Base-by-base conservation (phyloP, 2,329 filamentous ascomycete species). In the Verticillium longisporum region DNA sequence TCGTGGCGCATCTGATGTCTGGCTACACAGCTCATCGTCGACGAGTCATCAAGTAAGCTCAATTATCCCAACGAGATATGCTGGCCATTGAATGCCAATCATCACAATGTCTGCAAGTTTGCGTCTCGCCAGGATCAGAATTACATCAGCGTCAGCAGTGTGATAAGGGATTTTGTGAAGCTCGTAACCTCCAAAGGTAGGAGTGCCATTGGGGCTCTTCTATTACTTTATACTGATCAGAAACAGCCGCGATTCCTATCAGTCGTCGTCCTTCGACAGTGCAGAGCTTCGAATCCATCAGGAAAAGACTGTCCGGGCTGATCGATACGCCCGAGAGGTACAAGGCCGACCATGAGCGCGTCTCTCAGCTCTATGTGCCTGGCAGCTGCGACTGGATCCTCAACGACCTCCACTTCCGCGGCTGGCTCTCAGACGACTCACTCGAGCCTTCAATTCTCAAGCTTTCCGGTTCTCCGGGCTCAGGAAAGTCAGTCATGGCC, bases 81-180 rank as follows among this genome's bases (percentile, higher is more conserved):
- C 1, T 72, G 67, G 45, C 62, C 71, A 1, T 64, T 81, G 34
- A 63, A 71, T 60, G 77, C 77, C 6, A 73, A 80, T 60, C 78
- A 80, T 59, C 74, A 75, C 53, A 64, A 66, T 1, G 71, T 79
- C 9, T 78, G 75, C 69, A 80, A 80, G 60, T 80, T 71, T 58
- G 61, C 66, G 10, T 68, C 67, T 11, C 68, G 61, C 1, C 13
- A 67, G 0, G 77, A 80, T 60, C 61, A 74, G 0, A 74, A 74
- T 59, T 80, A 80, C 57, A 61, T 68, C 4, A 61, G 66, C 7
- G 67, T 76, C 2, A 61, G 68, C 45, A 71, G 73, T 53, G 64
- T 69, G 1, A 65, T 75, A 18, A 70, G 65, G 38, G 65, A 60
- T 10, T 57, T 68, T 21, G 58, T 66, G 3, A 71, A 71, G 55